Conservation (phyloP, 2,329 filamentous ascomycete genomes). For the Exophiala sp. region DNA sequence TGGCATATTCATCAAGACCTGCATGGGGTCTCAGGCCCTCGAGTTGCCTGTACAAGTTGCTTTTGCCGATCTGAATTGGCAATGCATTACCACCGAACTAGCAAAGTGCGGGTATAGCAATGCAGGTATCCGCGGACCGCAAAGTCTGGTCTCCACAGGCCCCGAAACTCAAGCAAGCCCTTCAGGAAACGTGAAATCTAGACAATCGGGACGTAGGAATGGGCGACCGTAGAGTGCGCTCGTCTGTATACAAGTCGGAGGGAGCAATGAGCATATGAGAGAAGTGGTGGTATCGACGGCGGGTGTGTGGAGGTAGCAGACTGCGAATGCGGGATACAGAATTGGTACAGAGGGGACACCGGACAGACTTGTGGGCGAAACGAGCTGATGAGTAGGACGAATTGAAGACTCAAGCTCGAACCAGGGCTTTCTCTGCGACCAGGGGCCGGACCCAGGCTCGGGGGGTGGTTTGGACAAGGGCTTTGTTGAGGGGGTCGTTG, state of each 20-base stretch:
- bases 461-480: conserved; percentile 12
- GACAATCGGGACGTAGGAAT: conserved; percentile 1
- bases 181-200: conserved; percentile 1
- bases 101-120: conserved; percentile 4
- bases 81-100: conserved; percentile 13
- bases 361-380: conserved; percentile 10
- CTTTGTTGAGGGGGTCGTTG: conserved; percentile 13
- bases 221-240: conserved; percentile 1
- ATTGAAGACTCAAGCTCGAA: conserved; percentile 12
- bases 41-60: conserved; percentile 4
- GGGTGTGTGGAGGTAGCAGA: conserved; percentile 16
- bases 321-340: conserved; percentile 8
- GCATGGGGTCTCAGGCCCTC: conserved; percentile 23
- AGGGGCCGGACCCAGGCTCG: conserved; percentile 13
- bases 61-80: conserved; percentile 5
- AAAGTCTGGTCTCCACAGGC: conserved; percentile 7
- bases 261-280: conserved; percentile 21
- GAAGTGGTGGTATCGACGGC: conserved; percentile 11
- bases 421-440: conserved; percentile 8
- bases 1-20: conserved; percentile 38
- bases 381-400: conserved; percentile 9
- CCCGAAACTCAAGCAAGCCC: conserved; percentile 6
- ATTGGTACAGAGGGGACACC: conserved; percentile 7
- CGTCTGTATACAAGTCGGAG: conserved; percentile 12
- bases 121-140: conserved; percentile 23